Evolutionary conservation across 108 stramenopile species (phyloP).

Genomic region (Halocafeteria seosinensis): DNA sequence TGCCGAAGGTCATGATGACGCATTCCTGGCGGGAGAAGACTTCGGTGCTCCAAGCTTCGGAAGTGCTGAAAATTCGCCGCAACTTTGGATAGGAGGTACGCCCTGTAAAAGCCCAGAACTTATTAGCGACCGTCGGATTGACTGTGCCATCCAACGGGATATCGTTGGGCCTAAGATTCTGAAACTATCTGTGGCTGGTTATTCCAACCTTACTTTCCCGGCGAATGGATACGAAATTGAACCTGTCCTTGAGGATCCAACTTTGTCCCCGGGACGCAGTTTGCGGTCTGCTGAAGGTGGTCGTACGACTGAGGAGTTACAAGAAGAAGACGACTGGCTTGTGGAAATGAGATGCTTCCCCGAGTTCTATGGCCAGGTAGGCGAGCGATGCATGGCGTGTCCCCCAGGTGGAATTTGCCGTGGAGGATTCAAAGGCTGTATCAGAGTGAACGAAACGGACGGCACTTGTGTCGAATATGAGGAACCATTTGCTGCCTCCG

Average conservation of each 20-base stretch:
- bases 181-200: background rate
- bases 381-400: background rate
- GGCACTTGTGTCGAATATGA: background rate
- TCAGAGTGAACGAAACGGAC: too few relatives aligned
- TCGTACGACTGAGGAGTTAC: background rate
- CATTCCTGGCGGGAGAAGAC: background rate
- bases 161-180: background rate
- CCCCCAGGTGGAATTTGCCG: background rate
- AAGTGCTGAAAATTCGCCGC: too few relatives aligned
- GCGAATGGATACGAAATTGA: background rate
- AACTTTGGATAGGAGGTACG: background rate
- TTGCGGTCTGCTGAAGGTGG: background rate
- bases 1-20: background rate
- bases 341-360: background rate
- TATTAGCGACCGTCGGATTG: background rate
- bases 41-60: too few relatives aligned
- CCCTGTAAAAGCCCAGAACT: background rate
- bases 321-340: background rate
- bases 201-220: background rate
- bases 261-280: background rate
- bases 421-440: too few relatives aligned
- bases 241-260: background rate
- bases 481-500: background rate
- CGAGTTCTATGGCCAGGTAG: background rate
- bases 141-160: background rate